Evolutionary conservation across 2,329 filamentous ascomycete species (phyloP), one percentile per base, ranked within the genome.

Genomic region (Pleomassaria siparia): DNA sequence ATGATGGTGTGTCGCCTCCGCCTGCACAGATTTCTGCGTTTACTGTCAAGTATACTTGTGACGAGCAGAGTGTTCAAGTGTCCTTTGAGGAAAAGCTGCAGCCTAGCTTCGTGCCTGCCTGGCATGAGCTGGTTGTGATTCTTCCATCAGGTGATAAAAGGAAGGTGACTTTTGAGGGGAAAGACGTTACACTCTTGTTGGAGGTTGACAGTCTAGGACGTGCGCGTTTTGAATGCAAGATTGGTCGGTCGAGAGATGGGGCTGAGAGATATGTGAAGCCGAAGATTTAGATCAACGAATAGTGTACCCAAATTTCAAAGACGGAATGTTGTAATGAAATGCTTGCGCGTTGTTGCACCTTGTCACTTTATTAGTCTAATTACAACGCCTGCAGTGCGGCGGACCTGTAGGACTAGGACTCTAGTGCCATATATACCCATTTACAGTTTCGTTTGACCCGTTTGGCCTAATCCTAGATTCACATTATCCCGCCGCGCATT

Each of bases 1-100:
- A 84, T 50, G 80, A 84, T 62, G 80, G 80, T 0, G 74, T 82
- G 22, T 76, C 78, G 8, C 71, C 74, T 32, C 58, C 65, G 15
- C 61, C 63, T 4, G 65, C 56, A 1, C 57, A 51, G 29, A 61
- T 69, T 11, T 67, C 64, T 0, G 43, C 46, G 0, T 70, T 70
- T 30, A 51, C 47, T 8, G 13, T 67, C 24, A 53, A 41, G 13
- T 67, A 67, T 28, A 43, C 30, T 22, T 54, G 74, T 1, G 76
- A 73, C 0, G 67, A 72, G 2, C 69, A 72, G 11, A 71, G 74
- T 46, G 68, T 83, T 0, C 49, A 55, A 26, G 72, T 82, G 2
- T 59, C 62, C 1, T 74, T 79, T n/a, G 54, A 58, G 16, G 64
- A 67, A n/a, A 65, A 71, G 20, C 52, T 72, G 7, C 62, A 65